phyloP scores from a whole-genome alignment of 2,329 filamentous ascomycete species.

The Colletotrichum sp. region DNA sequence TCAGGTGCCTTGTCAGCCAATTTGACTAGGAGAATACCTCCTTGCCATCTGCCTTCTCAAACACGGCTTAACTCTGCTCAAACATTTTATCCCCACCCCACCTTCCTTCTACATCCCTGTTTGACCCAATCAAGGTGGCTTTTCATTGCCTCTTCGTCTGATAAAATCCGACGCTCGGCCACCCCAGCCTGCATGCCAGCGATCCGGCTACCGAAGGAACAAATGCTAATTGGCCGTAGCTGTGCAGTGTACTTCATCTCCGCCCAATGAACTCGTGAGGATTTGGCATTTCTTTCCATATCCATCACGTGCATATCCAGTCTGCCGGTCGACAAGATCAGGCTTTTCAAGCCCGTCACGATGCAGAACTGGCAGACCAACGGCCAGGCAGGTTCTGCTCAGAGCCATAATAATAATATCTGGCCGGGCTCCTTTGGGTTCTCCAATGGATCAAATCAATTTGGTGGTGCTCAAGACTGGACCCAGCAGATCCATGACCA shows the following conservation, averaged over 20 bases:
- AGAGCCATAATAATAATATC: conserved; percentile 20
- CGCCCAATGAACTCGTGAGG: conserved; percentile 14
- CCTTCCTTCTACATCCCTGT: background rate
- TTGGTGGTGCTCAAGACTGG: conserved; percentile 43
- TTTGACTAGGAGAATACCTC: background rate
- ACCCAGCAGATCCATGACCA: conserved; percentile 39
- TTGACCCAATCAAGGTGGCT: conserved; percentile 2
- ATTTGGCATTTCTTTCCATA: background rate
- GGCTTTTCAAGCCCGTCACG: background rate
- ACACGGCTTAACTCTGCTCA: background rate
- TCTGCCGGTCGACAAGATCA: background rate
- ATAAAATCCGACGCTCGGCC: conserved; percentile 2
- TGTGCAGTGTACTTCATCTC: conserved; percentile 5
- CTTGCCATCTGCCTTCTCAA: background rate
- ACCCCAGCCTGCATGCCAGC: background rate
- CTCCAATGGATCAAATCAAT: conserved; percentile 29
- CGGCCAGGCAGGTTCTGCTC: conserved; percentile 15
- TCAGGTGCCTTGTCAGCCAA: background rate
- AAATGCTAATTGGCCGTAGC: conserved; percentile 15
- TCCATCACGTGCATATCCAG: conserved; percentile 1
- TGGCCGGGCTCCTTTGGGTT: conserved; percentile 14
- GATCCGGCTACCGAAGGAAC: background rate
- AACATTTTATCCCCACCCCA: background rate
- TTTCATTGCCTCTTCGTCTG: background rate
- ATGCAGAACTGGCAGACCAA: conserved; percentile 24